Percentiles rank a stretch among this genome's conserved stretches.
Evolutionary conservation across 768 basidiomycete species (phyloP).

Genomic region (Lactarius deliciosus): DNA sequence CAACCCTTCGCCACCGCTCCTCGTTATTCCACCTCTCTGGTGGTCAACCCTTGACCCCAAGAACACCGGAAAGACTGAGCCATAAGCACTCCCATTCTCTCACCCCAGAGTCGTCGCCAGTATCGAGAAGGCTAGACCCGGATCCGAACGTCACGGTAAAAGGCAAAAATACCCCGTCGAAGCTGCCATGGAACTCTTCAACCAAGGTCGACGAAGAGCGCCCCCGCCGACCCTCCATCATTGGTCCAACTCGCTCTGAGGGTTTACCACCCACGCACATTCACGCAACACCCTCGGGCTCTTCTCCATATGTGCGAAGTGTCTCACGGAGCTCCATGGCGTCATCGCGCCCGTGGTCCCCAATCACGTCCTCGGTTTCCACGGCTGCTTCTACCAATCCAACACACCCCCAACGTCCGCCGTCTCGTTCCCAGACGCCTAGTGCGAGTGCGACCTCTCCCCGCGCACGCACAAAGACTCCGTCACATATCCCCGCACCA

Average conservation of each 20-base stretch:
- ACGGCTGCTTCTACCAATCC: conserved; percentile 36
- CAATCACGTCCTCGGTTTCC: conserved; percentile 28
- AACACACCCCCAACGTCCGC: conserved; percentile 44
- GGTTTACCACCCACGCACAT: conserved; percentile 10
- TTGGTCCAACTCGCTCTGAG: conserved; percentile 30
- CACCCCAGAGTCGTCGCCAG: conserved; percentile 68
- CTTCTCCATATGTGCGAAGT: conserved; percentile 26
- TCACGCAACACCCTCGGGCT: conserved; percentile 8
- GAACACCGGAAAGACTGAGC: conserved; percentile 55
- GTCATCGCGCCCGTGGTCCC: conserved; percentile 30
- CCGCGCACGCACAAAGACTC: conserved; percentile 74
- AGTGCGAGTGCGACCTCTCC: conserved; percentile 44
- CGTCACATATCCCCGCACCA: conserved; percentile 75
- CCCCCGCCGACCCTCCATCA: conserved; percentile 50
- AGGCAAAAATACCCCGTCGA: conserved; percentile 27
- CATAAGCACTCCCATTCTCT: conserved; percentile 73
- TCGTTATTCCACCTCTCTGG: conserved; percentile 58
- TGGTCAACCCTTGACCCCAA: conserved; percentile 44
- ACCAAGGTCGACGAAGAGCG: conserved; percentile 68
- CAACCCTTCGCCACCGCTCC: conserved; percentile 55
- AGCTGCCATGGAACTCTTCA: conserved; percentile 73
- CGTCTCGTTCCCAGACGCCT: conserved; percentile 64
- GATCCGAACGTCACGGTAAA: conserved; percentile 45
- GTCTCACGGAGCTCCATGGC: conserved; percentile 30
- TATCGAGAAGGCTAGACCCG: conserved; percentile 38